Evolutionary conservation across 2,329 filamentous ascomycete genomes (phyloP), one percentile per base, ranked within the genome.

Genomic region (Rhinocladiella mackenziei): DNA sequence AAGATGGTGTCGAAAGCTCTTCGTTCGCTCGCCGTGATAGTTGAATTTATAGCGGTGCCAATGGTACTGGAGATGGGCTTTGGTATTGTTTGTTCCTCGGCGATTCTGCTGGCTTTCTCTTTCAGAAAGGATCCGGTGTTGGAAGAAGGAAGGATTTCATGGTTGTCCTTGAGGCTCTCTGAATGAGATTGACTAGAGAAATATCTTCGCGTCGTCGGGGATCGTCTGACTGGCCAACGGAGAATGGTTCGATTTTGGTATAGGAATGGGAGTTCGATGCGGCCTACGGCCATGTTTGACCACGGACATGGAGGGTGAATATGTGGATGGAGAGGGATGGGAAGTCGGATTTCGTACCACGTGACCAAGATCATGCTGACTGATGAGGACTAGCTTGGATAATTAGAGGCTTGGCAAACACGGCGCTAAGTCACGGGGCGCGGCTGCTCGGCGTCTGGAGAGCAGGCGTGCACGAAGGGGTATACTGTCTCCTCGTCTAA

Each of bases 191-290:
- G 38, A 31, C 28, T 35, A 26, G 43, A 43, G 3, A 33, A 9
- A 28, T 31, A 19, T 32, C 45, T 34, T 19, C 32, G 33, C 9
- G n/a, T n/a, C n/a, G n/a, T n/a, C n/a, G n/a, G n/a, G n/a, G n/a
- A n/a, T n/a, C n/a, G n/a, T 37, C 22, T 34, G 1, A 19, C 11
- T 8, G 39, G 14, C 17, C 34, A 36, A 20, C 41, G 35, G 13
- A 50, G 34, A 28, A 56, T 43, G 5, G 53, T 54, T 5, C 50
- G 25, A n/a, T 52, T 55, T 20, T 55, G 44, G 30, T 56, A 55
- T 5, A 56, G 43, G 22, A 55, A 55, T 11, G 50, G 32, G 26
- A 52, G 23, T 22, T 50, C 45, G 22, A 41, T 39, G 14, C 43
- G 41, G 23, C n/a, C n/a, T n/a, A 22, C 31, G 17, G 50, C 37